phyloP scores from a whole-genome alignment of 768 basidiomycete species.

The Trametes coccinea region DNA sequence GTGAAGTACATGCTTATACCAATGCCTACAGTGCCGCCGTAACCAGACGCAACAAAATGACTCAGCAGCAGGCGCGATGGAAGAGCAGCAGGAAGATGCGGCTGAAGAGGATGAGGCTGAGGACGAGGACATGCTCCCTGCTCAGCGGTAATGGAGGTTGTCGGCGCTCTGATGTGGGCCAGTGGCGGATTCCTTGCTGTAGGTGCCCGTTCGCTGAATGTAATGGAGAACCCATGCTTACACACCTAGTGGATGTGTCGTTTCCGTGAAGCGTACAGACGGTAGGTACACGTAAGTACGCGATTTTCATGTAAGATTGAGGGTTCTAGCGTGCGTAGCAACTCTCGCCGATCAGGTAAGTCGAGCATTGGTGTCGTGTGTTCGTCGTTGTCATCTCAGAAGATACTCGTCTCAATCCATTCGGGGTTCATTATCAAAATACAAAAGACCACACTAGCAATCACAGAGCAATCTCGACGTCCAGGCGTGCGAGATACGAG shows the following conservation, averaged over 20 bases:
- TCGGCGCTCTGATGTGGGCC: background rate
- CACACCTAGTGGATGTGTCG: conserved; percentile 17
- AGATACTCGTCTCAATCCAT: background rate
- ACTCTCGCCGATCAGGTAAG: background rate
- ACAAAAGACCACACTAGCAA: conserved; percentile 4
- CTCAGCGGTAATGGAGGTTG: conserved; percentile 18
- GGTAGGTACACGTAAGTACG: background rate
- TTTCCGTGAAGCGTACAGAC: background rate
- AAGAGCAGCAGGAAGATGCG: conserved; percentile 23
- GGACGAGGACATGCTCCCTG: conserved; percentile 25
- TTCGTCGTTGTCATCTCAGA: background rate
- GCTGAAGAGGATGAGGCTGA: conserved; percentile 11
- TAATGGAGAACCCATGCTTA: conserved; percentile 21
- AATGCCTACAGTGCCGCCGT: conserved; percentile 12
- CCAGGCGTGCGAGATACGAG: conserved; percentile 80
- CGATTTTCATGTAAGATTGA: too few species aligned
- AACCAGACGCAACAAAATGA: conserved; percentile 9
- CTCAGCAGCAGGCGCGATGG: conserved; percentile 31
- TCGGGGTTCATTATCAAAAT: background rate
- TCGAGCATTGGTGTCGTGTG: background rate
- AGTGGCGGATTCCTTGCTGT: conserved; percentile 1
- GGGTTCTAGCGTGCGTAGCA: too few species aligned
- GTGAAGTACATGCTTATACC: background rate
- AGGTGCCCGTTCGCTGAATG: conserved; percentile 19
- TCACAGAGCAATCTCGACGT: conserved; percentile 82